phyloP scores from a whole-genome alignment of 2,329 filamentous ascomycete genomes.

The Fusarium mexicanum region DNA sequence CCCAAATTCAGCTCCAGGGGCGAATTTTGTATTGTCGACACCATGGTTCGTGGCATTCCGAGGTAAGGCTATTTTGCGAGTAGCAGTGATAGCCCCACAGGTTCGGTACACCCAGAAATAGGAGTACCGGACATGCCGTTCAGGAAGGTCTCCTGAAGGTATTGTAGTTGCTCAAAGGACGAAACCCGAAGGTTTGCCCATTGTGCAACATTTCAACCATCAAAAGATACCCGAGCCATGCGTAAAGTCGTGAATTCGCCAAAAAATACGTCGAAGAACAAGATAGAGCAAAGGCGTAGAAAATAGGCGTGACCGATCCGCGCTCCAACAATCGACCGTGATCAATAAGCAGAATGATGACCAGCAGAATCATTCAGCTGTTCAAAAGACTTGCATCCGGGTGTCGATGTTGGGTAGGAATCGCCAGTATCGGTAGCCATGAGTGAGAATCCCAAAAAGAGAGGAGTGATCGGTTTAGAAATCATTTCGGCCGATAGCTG shows the following conservation, averaged over 20 bases:
- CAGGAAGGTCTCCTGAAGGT: constrained; percentile 43
- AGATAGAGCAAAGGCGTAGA: constrained; percentile 53
- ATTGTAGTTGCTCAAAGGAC: constrained; percentile 13
- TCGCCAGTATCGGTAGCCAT: constrained; percentile 41
- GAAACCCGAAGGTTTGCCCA: constrained; percentile 10
- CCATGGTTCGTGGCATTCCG: constrained; percentile 19
- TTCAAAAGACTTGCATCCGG: constrained; percentile 37
- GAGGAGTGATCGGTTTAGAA: constrained; percentile 30
- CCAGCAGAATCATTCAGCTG: constrained; percentile 31
- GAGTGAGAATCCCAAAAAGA: constrained; percentile 26
- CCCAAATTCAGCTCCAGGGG: constrained; percentile 25
- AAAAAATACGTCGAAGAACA: constrained; percentile 54
- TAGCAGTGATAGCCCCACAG: constrained; percentile 36
- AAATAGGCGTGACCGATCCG: constrained; percentile 43
- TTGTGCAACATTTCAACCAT: constrained; percentile 26
- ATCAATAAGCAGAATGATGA: constrained; percentile 38
- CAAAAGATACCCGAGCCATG: constrained; percentile 52
- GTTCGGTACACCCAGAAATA: constrained; percentile 38
- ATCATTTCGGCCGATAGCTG: constrained; percentile 51
- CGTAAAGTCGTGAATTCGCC: constrained; percentile 47
- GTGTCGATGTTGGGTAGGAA: constrained; percentile 42
- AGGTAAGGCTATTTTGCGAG: constrained; percentile 15
- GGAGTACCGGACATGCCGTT: constrained; percentile 54
- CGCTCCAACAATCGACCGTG: constrained; percentile 42
- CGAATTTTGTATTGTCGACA: constrained; percentile 23